These are phyloP conservation scores for Colletotrichum sp. DNA, from an alignment of 2,329 filamentous ascomycete genomes.

Conservation along the genomic window DNA sequence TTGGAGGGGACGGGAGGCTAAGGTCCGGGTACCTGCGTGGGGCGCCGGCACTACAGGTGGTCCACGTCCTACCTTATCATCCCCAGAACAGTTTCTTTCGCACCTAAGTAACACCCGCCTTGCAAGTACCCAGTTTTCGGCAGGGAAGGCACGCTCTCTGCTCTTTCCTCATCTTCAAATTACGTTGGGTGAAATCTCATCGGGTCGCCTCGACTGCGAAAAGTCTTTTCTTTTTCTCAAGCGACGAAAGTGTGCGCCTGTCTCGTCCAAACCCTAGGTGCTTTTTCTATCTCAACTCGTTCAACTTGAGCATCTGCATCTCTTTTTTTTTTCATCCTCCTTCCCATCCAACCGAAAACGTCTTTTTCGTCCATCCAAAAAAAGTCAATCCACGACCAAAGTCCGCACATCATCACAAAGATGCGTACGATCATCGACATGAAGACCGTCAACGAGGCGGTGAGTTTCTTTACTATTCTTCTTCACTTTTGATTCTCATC, in stretches of 20 bases:
- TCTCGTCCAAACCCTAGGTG: fast-evolving
- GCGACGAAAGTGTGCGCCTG: neutral
- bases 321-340: neutral
- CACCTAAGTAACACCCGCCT: no score
- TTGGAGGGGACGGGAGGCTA: no score
- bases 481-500: neutral
- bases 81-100: neutral
- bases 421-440: neutral
- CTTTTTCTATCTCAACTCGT: neutral
- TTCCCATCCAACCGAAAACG: fast-evolving
- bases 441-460: neutral
- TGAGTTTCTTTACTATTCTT: neutral
- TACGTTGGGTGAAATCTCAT: neutral
- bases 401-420: neutral
- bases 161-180: fast-evolving
- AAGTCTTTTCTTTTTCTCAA: neutral
- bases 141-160: fast-evolving
- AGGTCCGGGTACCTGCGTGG: neutral
- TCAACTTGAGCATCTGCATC: neutral
- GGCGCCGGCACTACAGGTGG: neutral
- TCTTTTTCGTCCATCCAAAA: neutral
- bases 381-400: neutral
- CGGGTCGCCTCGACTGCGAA: fast-evolving
- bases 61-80: neutral
- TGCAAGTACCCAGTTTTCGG: neutral